A percentile compares a stretch with the other conserved stretches of the same genome.
Evolutionary conservation across 164 flowering plant genomes (phyloP).

Genomic region (Nelumbo lutea): DNA sequence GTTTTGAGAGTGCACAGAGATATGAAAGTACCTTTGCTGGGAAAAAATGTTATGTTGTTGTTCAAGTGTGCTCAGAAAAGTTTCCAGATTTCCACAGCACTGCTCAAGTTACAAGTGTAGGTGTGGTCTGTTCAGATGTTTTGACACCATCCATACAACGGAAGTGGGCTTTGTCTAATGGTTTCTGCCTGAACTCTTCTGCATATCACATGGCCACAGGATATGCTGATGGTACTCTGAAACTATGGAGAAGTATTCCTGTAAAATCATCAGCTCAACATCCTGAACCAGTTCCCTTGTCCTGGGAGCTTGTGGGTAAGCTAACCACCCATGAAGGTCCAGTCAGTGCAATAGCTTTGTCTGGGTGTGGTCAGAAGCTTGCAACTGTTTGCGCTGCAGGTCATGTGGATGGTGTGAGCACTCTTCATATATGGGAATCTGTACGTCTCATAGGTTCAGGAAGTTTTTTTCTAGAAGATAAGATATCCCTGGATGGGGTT

Average conservation of each 20-base stretch:
- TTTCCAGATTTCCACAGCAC: constrained; percentile 44
- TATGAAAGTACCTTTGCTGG: constrained; percentile 43
- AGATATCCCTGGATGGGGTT: constrained; percentile 36
- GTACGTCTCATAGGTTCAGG: constrained; percentile 44
- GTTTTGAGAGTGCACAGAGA: constrained; percentile 27
- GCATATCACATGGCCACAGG: constrained; percentile 82
- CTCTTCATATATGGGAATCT: constrained; percentile 66
- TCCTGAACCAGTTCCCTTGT: constrained; percentile 9
- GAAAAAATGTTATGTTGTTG: constrained; percentile 40
- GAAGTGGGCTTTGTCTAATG: constrained; percentile 23
- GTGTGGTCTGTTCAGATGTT: constrained; percentile 41
- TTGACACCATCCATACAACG: constrained; percentile 24
- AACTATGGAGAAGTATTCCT: constrained; percentile 64
- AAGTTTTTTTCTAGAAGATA: constrained; percentile 58
- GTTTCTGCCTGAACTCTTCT: constrained; percentile 20
- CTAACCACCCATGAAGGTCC: constrained; percentile 52
- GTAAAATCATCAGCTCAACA: constrained; percentile 18
- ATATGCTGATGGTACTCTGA: constrained; percentile 66
- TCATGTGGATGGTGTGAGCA: constrained; percentile 23
- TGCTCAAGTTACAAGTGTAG: constrained; percentile 62
- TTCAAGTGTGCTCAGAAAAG: constrained; percentile 47
- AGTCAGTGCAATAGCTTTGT: constrained; percentile 41
- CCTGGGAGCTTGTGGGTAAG: constrained; percentile 81
- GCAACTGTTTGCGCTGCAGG: constrained; percentile 45
- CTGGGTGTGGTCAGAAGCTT: constrained; percentile 64